Evolutionary conservation across 495 filamentous ascomycete species (phyloP).

Genomic region (Aspergillus campestris): DNA sequence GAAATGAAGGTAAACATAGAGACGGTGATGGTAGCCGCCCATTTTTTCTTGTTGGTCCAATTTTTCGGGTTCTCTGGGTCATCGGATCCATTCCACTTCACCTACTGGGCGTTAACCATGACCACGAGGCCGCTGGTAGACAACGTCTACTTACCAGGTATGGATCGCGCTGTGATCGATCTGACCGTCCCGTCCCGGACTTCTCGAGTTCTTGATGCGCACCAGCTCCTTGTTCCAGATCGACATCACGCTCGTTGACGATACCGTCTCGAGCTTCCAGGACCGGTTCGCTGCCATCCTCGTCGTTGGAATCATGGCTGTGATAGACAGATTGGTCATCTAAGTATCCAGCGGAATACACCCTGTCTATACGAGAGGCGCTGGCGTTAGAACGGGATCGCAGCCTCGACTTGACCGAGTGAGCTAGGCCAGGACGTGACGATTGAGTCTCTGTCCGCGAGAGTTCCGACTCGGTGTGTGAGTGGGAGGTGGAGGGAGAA

Average conservation of each 20-base stretch:
- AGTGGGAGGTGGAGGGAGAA: no score
- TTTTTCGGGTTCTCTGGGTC: constrained; percentile 54
- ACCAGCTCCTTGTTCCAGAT: constrained; percentile 17
- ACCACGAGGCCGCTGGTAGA: no score
- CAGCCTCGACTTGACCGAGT: constrained; percentile 5
- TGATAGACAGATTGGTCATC: constrained; percentile 34
- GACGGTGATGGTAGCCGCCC: constrained; percentile 50
- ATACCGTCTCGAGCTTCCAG: constrained; percentile 21
- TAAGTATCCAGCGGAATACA: constrained; percentile 26
- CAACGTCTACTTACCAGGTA: constrained; percentile 16
- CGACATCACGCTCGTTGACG: constrained; percentile 24
- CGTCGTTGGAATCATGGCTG: constrained; percentile 11
- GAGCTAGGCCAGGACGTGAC: no score
- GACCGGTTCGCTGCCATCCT: constrained; percentile 7
- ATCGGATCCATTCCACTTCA: constrained; percentile 47
- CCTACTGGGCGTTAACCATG: constrained; percentile 13
- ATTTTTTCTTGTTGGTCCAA: constrained; percentile 50
- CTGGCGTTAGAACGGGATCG: constrained; percentile 7
- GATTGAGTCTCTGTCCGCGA: no score
- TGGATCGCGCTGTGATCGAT: constrained; percentile 11
- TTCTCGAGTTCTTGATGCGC: constrained; percentile 15
- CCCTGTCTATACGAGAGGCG: constrained; percentile 9
- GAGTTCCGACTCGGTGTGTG: no score
- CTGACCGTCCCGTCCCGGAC: constrained; percentile 13
- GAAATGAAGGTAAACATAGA: constrained; percentile 66